These are phyloP conservation scores for Saccharomyces hybrid DNA, from an alignment of 1,139 yeast genomes.

Conservation along the genomic window DNA sequence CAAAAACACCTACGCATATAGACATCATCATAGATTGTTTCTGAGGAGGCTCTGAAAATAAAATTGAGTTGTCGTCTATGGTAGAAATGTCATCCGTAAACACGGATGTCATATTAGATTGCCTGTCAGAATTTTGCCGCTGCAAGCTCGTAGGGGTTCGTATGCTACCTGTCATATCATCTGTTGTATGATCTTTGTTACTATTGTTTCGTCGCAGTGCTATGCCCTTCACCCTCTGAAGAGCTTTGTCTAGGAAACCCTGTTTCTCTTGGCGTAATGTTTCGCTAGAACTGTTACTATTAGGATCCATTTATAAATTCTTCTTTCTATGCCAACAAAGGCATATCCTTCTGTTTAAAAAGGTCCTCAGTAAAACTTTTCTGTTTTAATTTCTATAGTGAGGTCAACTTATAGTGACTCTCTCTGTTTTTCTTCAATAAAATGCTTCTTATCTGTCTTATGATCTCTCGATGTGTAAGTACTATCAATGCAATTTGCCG, in stretches of 20 bases:
- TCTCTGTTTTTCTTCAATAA: neutral
- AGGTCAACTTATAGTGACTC: neutral
- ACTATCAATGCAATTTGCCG: neutral
- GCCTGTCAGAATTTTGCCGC: neutral
- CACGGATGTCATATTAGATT: conserved; percentile 1
- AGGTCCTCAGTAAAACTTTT: neutral
- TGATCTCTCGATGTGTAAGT: neutral
- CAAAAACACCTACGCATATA: conserved; percentile 58
- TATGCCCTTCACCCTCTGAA: conserved; percentile 11
- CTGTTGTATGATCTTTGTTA: neutral
- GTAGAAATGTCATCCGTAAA: conserved; percentile 10
- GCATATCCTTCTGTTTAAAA: neutral
- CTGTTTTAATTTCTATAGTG: neutral
- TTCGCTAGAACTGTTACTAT: conserved; percentile 7
- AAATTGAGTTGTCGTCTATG: conserved; percentile 14
- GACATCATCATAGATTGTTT: conserved; percentile 54
- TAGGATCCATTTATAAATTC: conserved; percentile 4
- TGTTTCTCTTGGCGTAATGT: conserved; percentile 9
- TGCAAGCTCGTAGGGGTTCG: neutral
- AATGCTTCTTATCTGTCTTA: neutral
- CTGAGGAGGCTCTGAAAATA: conserved; percentile 25
- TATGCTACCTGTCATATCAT: neutral
- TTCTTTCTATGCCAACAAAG: neutral
- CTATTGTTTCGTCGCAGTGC: conserved; percentile 11
- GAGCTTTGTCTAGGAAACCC: conserved; percentile 13